phyloP scores from a whole-genome alignment of 441 rosid genomes.

The Francoa sonchifolia region DNA sequence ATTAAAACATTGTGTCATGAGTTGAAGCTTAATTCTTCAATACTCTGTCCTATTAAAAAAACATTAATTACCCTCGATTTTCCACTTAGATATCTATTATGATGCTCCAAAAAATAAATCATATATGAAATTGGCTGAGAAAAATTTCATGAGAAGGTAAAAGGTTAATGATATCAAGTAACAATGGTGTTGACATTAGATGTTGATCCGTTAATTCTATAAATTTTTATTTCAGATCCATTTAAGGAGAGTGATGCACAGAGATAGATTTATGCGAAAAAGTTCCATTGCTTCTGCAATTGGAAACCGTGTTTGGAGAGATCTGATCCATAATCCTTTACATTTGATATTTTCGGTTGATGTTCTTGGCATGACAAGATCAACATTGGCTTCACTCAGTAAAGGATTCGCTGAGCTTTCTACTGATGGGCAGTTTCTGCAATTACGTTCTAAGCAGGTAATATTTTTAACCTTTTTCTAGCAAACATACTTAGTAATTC shows the following conservation, averaged over 20 bases:
- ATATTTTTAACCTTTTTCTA: constrained; percentile 9
- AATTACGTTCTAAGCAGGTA: constrained; percentile 93
- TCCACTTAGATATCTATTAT: too few relatives aligned
- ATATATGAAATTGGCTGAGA: too few relatives aligned
- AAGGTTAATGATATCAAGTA: background rate
- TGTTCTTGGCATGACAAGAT: constrained; percentile 99
- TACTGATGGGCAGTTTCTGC: constrained; percentile 92
- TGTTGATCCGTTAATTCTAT: constrained; percentile 1
- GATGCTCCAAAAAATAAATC: too few relatives aligned
- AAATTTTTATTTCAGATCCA: constrained; percentile 49
- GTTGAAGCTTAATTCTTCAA: background rate
- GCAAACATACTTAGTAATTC: constrained; percentile 1
- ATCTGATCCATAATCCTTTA: constrained; percentile 92
- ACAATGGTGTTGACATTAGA: constrained; percentile 1
- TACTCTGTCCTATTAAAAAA: background rate
- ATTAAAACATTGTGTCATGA: too few relatives aligned
- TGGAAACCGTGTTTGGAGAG: constrained; percentile 85
- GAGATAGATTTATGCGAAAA: constrained; percentile 85
- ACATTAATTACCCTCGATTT: too few relatives aligned
- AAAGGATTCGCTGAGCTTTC: constrained; percentile 98
- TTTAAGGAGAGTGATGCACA: constrained; percentile 90
- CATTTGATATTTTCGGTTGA: constrained; percentile 90
- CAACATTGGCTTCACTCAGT: constrained; percentile 92
- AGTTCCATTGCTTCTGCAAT: constrained; percentile 88
- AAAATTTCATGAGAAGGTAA: too few relatives aligned